Evolutionary conservation across 768 basidiomycete species (phyloP), one percentile per base, ranked within the genome.

Genomic region (Lactifluus echinatus): DNA sequence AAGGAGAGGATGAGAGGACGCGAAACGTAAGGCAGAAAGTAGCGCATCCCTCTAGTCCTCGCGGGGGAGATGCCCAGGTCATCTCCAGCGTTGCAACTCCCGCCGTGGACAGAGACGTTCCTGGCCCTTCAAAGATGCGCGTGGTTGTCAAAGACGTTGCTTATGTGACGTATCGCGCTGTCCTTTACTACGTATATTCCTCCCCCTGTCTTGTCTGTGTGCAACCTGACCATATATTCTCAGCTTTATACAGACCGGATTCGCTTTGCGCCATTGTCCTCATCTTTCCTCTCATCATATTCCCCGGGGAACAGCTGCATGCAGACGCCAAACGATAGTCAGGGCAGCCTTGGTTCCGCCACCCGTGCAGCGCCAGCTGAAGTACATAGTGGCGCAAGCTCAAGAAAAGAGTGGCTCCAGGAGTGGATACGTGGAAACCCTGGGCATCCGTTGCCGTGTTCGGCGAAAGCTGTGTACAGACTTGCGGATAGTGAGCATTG

Each of bases 211-310:
- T 26, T 11, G 23, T 28, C 23, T 31, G 49, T 24, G 23, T n/a
- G 23, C 4, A 19, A n/a, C n/a, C 29, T 43, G 26, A 45, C 45
- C 8, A 45, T 40, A 3, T 28, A 39, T 15, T 31, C 19, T 54
- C 63, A 91, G 90, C 73, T 93, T 24, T 94, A 93, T 67, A 93
- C 91, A 15, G 89, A 92, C 64, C 78, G 77, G 26, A 87, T 93
- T 61, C 77, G 84, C 28, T 93, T 93, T 62, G 88, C 92, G 0
- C 91, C 91, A 0, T 72, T 93, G 17, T 82, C 89, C 0, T 93
- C 92, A 6, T 79, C 81, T 31, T 86, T 87, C 61, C 34, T 72
- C 37, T 63, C 63, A 14, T 63, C 59, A 28, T 59, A 57, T 36
- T 60, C 65, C 17, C 34, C 50, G 24, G 53, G 52, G 40, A 26